Base-by-base conservation (phyloP, 768 basidiomycete genomes). In the Pisolithus marmoratus region DNA sequence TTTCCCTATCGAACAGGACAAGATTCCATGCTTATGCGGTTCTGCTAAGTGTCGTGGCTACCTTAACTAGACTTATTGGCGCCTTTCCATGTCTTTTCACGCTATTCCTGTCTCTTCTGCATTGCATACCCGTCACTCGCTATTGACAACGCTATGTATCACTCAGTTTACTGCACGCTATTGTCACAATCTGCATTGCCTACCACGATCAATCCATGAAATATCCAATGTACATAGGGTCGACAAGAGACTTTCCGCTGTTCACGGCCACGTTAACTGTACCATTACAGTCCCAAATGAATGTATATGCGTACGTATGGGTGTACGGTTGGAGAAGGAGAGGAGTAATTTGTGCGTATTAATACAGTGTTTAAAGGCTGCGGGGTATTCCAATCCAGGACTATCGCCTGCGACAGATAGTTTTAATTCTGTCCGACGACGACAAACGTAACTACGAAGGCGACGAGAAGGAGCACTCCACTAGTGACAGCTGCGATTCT, bases 1-100 rank as follows among this genome's bases (percentile, higher is more conserved):
- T 71, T 99, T 99, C 76, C 95, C 96, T 41, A 88, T 96, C 65
- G 96, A 99, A 73, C 91, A 96, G 70, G 93, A 94, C 74, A 94
- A 95, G 76, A 94, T 94, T 61, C 88, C 88, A 51, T 94, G 92
- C 75, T 76, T 94, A 24, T 95, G 92, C 63, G 87, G 94, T 61
- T 88, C 92, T 61, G 75, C 78, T 58, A 89, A 88, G 72, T 97
- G 94, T 73, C 87, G 94, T 63, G 93, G 94, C 56, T 95, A 82
- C 76, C 87, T 96, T 76, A 96, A 96, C 74, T 97, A 88, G 82
- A 79, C 20, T 17, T 49, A 40, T 42, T 31, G 38, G 37, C 29
- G 17, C 26, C 24, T 31, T 46, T 26, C 19, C 19, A 15, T 31
- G 22, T 45, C 24, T 37, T 31, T 20, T 38, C 49, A 42, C 49